phyloP scores from a whole-genome alignment of 768 basidiomycete species.

The Lentinula aciculospora region DNA sequence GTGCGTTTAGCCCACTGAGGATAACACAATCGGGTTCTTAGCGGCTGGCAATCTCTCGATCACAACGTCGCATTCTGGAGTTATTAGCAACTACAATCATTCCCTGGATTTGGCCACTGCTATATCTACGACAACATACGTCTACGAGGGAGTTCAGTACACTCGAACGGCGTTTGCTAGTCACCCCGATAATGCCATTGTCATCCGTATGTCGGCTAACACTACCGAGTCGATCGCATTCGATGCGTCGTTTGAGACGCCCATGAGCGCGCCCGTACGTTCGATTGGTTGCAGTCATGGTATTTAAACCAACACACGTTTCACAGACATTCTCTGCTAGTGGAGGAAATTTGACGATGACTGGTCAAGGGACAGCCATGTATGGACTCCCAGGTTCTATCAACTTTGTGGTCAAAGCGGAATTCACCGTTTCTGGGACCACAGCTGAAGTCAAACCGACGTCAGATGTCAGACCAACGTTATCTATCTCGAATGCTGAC shows the following conservation, averaged over 20 bases:
- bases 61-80: neutral
- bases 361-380: slow-evolving; percentile 4
- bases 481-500: slow-evolving; percentile 2
- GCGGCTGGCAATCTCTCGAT: slow-evolving; percentile 4
- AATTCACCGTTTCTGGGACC: slow-evolving; percentile 4
- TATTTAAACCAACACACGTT: neutral
- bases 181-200: slow-evolving; percentile 6
- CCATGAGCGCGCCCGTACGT: slow-evolving; percentile 1
- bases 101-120: slow-evolving; percentile 2
- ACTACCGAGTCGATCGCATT: neutral
- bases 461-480: neutral
- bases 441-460: neutral
- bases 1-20: neutral
- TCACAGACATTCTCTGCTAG: neutral
- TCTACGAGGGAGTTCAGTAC: neutral
- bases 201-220: slow-evolving; percentile 1
- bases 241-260: slow-evolving; percentile 3
- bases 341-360: slow-evolving; percentile 4
- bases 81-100: neutral
- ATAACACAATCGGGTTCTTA: neutral
- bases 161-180: slow-evolving; percentile 7
- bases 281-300: neutral
- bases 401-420: slow-evolving; percentile 4
- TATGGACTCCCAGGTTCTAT: slow-evolving; percentile 7
- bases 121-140: slow-evolving; percentile 5